Conservation (phyloP, 2,329 filamentous ascomycete species). For the Samsoniella hepiali region DNA sequence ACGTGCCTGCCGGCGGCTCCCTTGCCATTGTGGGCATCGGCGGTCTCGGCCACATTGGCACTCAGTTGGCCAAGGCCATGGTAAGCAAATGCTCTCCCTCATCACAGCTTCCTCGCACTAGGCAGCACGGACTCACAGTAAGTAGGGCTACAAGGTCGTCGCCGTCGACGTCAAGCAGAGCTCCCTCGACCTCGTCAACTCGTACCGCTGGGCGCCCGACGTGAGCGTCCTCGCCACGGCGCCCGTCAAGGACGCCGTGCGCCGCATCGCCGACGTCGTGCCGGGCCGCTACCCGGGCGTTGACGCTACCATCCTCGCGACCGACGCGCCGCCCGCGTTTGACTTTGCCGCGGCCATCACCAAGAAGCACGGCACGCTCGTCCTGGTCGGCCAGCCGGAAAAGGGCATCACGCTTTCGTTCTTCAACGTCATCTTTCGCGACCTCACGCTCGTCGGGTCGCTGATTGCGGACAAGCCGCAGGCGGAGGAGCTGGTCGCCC, state of each 20-base stretch:
- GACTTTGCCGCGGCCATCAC: slow-evolving; percentile 18
- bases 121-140: background rate
- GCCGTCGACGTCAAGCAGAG: slow-evolving; percentile 20
- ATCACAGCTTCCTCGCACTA: background rate
- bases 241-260: slow-evolving; percentile 13
- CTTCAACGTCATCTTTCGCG: slow-evolving; percentile 19
- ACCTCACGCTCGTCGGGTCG: slow-evolving; percentile 20
- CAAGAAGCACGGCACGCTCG: slow-evolving; percentile 21
- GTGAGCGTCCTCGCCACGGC: slow-evolving; percentile 21
- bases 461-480: slow-evolving; percentile 17
- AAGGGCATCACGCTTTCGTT: slow-evolving; percentile 21
- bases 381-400: slow-evolving; percentile 21
- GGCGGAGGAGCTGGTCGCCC: slow-evolving; percentile 17
- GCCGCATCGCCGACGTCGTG: slow-evolving; percentile 4
- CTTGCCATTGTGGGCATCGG: slow-evolving; percentile 20
- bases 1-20: slow-evolving; percentile 14
- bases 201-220: slow-evolving; percentile 13
- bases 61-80: slow-evolving; percentile 21
- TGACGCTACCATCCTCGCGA: slow-evolving; percentile 21
- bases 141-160: slow-evolving; percentile 18
- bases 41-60: slow-evolving; percentile 21
- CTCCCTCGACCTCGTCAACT: slow-evolving; percentile 16
- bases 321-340: slow-evolving; percentile 21
- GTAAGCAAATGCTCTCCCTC: background rate
- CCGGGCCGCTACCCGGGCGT: slow-evolving; percentile 17